phyloP scores from a whole-genome alignment of 805 yeast species.

The Tetrapisispora phaffii region DNA sequence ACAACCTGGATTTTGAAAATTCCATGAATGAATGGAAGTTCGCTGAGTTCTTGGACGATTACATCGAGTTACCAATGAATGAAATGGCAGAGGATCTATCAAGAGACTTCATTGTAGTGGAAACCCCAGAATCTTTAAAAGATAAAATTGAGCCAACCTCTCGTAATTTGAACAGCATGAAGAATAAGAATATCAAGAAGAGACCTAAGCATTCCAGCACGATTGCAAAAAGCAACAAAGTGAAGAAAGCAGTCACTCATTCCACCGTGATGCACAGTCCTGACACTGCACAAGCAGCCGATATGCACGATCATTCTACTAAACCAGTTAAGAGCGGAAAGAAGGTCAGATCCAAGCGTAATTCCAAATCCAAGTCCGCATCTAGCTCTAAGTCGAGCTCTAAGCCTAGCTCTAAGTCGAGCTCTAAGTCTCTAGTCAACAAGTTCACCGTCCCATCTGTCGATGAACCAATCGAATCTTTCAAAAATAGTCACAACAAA shows the following conservation, averaged over 20 bases:
- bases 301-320: not conserved
- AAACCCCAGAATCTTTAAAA: not conserved
- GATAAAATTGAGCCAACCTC: no score
- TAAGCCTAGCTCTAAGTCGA: not conserved
- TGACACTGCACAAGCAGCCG: not conserved
- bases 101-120: constrained; percentile 1
- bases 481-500: not conserved
- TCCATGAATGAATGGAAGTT: not conserved
- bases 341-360: not conserved
- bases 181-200: not conserved
- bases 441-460: constrained; percentile 3
- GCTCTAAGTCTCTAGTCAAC: not conserved
- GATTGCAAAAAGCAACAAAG: not conserved
- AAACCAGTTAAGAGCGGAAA: not conserved
- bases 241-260: not conserved
- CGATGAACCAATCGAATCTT: constrained; percentile 2
- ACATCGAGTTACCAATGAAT: not conserved
- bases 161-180: not conserved
- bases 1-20: not conserved
- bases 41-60: constrained; percentile 1
- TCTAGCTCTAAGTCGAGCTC: not conserved
- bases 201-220: not conserved
- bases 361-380: not conserved
- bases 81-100: not conserved
- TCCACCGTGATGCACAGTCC: not conserved